Conservation (phyloP, 2,329 filamentous ascomycete species). For the Hypoxylon sp. region DNA sequence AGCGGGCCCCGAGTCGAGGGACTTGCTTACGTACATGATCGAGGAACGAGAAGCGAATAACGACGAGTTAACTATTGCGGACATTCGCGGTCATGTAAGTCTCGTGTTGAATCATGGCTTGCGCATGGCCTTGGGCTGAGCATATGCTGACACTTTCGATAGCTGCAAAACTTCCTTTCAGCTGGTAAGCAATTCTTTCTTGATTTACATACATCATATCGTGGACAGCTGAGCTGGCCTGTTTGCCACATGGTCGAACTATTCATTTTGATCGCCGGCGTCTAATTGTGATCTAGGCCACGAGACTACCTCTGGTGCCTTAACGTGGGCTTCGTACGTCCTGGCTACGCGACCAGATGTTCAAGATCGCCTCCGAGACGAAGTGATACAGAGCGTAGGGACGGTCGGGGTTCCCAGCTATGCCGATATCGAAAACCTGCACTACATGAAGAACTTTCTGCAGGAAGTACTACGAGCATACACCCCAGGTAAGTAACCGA, state of each 20-base stretch:
- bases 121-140: neutral
- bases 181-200: slow-evolving; percentile 11
- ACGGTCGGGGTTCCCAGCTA: slow-evolving; percentile 13
- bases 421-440: slow-evolving; percentile 15
- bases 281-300: slow-evolving; percentile 14
- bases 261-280: neutral
- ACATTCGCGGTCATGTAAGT: slow-evolving; percentile 28
- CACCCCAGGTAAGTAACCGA: slow-evolving; percentile 24
- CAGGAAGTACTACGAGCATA: slow-evolving; percentile 21
- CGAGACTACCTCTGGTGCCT: slow-evolving; percentile 23
- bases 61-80: slow-evolving; percentile 16
- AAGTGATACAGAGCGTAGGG: slow-evolving; percentile 9
- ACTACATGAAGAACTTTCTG: slow-evolving; percentile 24
- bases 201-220: neutral
- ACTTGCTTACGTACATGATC: slow-evolving; percentile 48
- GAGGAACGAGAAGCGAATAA: slow-evolving; percentile 33
- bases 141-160: neutral
- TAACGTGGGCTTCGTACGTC: slow-evolving; percentile 28
- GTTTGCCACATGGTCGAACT: neutral
- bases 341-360: slow-evolving; percentile 21
- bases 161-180: slow-evolving; percentile 29
- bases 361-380: slow-evolving; percentile 17
- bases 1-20: slow-evolving; percentile 29
- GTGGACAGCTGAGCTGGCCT: neutral
- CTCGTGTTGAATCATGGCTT: neutral